Evolutionary conservation across 805 yeast genomes (phyloP).

Genomic region (Hemisphaericaspora nanyangensis): DNA sequence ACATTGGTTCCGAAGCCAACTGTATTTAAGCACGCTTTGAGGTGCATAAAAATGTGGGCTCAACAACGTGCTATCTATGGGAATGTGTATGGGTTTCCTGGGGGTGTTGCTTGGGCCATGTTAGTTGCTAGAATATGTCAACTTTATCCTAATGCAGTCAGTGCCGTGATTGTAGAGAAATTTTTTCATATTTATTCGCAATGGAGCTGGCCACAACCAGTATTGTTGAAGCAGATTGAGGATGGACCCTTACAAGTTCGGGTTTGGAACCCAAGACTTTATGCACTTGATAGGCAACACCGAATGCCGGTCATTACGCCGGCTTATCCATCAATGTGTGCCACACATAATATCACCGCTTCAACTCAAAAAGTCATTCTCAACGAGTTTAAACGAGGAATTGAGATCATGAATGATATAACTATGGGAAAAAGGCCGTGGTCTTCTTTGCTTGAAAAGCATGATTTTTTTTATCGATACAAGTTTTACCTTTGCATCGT

Average conservation of each 20-base stretch:
- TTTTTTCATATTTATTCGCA: conserved; percentile 81
- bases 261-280: conserved; percentile 93
- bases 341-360: conserved; percentile 90
- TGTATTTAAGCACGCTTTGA: conserved; percentile 85
- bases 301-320: conserved; percentile 98
- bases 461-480: conserved; percentile 77
- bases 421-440: conserved; percentile 60
- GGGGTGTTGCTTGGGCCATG: conserved; percentile 99
- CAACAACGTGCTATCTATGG: conserved; percentile 91
- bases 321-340: conserved; percentile 98
- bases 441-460: conserved; percentile 73
- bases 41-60: conserved; percentile 97
- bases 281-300: conserved; percentile 85
- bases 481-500: conserved; percentile 83
- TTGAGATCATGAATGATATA: conserved; percentile 66
- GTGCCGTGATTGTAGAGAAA: conserved; percentile 85
- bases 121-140: conserved; percentile 97
- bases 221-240: conserved; percentile 84
- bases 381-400: conserved; percentile 76
- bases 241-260: conserved; percentile 96
- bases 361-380: conserved; percentile 83
- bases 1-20: conserved; percentile 88
- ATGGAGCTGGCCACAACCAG: conserved; percentile 99
- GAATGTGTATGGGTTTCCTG: conserved; percentile 95
- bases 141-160: conserved; percentile 91